Evolutionary conservation across 2,329 filamentous ascomycete genomes (phyloP).

Genomic region (Colletotrichum ledebouriae): DNA sequence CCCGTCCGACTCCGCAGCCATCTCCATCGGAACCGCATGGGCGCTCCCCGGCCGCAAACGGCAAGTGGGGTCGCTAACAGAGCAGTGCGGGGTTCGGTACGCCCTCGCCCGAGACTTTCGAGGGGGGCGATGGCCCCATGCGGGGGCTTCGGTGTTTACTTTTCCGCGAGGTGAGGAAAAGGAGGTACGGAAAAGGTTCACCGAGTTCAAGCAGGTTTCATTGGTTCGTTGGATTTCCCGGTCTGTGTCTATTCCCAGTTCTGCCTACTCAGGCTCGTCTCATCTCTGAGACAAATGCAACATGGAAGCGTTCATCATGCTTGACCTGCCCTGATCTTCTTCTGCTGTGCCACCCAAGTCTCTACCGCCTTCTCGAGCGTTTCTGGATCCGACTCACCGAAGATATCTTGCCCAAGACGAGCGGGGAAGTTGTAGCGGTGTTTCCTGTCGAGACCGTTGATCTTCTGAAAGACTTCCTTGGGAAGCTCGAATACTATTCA

Average conservation of each 20-base stretch:
- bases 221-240: slow-evolving; percentile 16
- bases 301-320: background rate
- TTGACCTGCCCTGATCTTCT: slow-evolving; percentile 46
- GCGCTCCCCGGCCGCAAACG: slow-evolving; percentile 20
- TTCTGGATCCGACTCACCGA: slow-evolving; percentile 56
- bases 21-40: slow-evolving; percentile 17
- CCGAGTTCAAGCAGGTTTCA: background rate
- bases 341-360: slow-evolving; percentile 53
- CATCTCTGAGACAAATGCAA: background rate
- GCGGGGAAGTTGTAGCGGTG: slow-evolving; percentile 60
- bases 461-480: slow-evolving; percentile 53
- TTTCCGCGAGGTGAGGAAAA: slow-evolving; percentile 38
- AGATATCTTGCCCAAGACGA: slow-evolving; percentile 58
- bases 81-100: slow-evolving; percentile 33
- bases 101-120: slow-evolving; percentile 26
- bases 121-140: background rate
- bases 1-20: slow-evolving; percentile 25
- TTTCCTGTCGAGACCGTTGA: slow-evolving; percentile 55
- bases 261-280: background rate
- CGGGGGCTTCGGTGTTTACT: slow-evolving; percentile 8
- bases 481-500: slow-evolving; percentile 51
- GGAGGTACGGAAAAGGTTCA: slow-evolving; percentile 9
- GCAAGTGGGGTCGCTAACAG: slow-evolving; percentile 17
- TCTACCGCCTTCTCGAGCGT: slow-evolving; percentile 52
- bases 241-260: background rate